Percentiles rank a stretch among this genome's conserved stretches.
Conservation (phyloP, 257 asterid genomes). For the Solanum lignicaule region DNA sequence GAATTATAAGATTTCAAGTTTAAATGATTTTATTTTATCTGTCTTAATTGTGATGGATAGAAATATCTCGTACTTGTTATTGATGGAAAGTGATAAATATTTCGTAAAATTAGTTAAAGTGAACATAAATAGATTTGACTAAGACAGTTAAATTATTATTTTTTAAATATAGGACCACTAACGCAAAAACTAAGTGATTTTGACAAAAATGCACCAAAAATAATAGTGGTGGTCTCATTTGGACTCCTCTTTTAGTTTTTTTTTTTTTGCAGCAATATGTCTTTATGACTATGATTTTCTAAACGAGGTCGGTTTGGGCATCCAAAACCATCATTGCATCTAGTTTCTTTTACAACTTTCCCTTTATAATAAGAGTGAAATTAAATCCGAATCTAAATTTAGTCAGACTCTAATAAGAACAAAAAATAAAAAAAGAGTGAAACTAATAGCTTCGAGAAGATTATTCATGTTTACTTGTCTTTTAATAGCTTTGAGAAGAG, state of each 20-base stretch:
- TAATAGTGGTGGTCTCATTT: not conserved
- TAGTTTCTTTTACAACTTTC: not conserved
- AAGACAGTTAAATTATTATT: no score
- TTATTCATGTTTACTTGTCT: not conserved
- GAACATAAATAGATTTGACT: no score
- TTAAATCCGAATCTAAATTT: accelerated
- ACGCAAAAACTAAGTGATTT: conserved; percentile 15
- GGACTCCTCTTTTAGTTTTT: not conserved
- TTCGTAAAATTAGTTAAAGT: no score
- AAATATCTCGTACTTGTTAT: no score
- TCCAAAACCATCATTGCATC: not conserved
- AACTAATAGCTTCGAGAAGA: not conserved
- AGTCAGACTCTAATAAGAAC: accelerated
- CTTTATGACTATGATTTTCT: not conserved
- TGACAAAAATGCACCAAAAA: conserved; percentile 5
- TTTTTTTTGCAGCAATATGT: not conserved
- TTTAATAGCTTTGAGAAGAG: not conserved
- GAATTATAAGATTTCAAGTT: no score
- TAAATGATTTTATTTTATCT: no score
- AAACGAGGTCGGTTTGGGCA: not conserved
- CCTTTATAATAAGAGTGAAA: not conserved
- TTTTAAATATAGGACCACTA: conserved; percentile 4
- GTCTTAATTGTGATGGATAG: no score
- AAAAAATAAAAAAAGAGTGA: no score
- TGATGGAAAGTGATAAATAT: not conserved